Evolutionary conservation across 495 filamentous ascomycete species (phyloP), one percentile per base, ranked within the genome.

Genomic region (Lophiostoma macrostomum): DNA sequence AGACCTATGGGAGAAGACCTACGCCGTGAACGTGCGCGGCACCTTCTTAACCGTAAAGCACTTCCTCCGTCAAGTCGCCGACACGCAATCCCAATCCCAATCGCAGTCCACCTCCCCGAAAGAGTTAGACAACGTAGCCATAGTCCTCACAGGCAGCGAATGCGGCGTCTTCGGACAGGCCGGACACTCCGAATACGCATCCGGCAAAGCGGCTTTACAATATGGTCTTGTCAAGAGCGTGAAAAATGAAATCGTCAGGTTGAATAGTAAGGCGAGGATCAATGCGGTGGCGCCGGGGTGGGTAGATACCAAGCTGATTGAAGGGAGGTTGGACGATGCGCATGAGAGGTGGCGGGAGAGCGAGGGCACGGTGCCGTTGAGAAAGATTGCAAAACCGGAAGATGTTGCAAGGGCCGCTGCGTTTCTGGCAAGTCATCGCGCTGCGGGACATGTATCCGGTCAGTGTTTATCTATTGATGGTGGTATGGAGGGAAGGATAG

Each of bases 11-110:
- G 76, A 80, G 35, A 71, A 73, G 58, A 74, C 70, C 0, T 78
- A 80, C 60, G 66, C 64, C 11, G 66, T 64, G 27, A 80, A 80
- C 49, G 65, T 74, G 12, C 74, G 74, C 14, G 76, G 76, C 34
- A 78, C 76, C 5, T 81, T 80, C 57, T 68, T 82, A 0, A 76
- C 76, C 20, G 77, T 81, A 57, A 82, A 82, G 50, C 73, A 79
- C 47, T 81, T 80, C 66, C 68, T 82, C 7, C 68, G 66, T 18
- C 43, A 64, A 3, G 73, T 74, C 1, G 60, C 68, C 8, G 38
- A 60, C 2, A 39, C 52, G 16, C 76, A 80, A 56, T 52, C 62
- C 14, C 43, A 60, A 5, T 56, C 54, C 0, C n/a, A n/a, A n/a
- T n/a, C n/a, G n/a, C n/a, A n/a, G n/a, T n/a, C n/a, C n/a, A n/a